A percentile compares a stretch with the other conserved stretches of the same genome.
Evolutionary conservation across 2,329 filamentous ascomycete species (phyloP).

Genomic region (Hypoxylon sp.): DNA sequence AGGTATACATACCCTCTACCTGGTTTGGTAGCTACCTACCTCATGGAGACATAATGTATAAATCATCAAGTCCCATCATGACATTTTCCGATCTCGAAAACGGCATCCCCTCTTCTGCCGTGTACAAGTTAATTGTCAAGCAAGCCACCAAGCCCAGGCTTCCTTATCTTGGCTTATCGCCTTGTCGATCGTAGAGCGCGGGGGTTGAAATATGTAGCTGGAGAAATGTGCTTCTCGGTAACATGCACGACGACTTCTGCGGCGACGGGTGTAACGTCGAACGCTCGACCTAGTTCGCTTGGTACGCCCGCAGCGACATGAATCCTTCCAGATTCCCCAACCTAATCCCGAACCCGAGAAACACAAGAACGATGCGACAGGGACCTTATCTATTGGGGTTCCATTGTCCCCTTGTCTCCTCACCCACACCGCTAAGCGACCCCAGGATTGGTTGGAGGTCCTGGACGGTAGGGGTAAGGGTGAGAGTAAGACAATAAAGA

Average conservation of each 20-base stretch:
- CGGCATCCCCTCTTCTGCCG: no score
- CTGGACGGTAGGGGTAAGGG: no score
- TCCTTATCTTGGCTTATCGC: constrained; percentile 9
- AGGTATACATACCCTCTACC: no score
- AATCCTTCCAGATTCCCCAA: constrained; percentile 2
- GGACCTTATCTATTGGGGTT: constrained; percentile 9
- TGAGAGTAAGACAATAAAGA: constrained; percentile 4
- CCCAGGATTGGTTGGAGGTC: constrained; percentile 4
- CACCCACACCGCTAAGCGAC: constrained; percentile 5
- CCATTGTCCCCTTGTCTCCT: neutral
- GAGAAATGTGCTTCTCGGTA: neutral
- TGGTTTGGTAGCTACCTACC: no score
- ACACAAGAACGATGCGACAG: constrained; percentile 7
- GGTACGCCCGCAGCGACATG: neutral
- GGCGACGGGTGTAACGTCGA: constrained; percentile 17
- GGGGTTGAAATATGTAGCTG: neutral
- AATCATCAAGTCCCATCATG: no score
- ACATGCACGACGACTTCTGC: constrained; percentile 1
- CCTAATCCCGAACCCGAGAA: neutral
- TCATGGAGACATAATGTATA: no score
- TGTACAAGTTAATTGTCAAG: no score
- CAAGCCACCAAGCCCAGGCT: neutral
- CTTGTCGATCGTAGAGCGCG: neutral
- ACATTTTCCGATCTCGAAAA: no score
- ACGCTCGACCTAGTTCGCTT: neutral